Evolutionary conservation across 768 basidiomycete genomes (phyloP).

Genomic region (Hypsizygus marmoreus): DNA sequence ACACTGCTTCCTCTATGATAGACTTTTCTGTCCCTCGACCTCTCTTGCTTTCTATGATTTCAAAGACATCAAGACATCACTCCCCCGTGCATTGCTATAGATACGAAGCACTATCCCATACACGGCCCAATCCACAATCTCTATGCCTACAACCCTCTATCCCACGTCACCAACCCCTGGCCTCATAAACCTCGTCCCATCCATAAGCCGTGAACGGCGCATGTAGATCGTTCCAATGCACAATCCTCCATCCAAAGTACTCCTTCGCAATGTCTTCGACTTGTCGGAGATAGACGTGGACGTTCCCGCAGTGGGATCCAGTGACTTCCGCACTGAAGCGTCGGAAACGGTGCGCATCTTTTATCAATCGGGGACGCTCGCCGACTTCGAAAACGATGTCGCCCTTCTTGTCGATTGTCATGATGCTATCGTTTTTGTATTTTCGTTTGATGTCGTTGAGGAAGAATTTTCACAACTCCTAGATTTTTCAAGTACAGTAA

Average conservation of each 20-base stretch:
- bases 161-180: no score
- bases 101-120: no score
- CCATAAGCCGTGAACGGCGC: neutral
- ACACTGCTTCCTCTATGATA: no score
- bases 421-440: neutral
- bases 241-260: neutral
- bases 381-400: neutral
- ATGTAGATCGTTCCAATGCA: neutral
- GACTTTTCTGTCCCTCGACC: no score
- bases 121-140: no score
- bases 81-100: no score
- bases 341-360: neutral
- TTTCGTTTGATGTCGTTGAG: neutral
- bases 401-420: neutral
- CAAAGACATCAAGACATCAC: no score
- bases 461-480: neutral
- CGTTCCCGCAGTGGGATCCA: neutral
- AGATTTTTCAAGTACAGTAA: neutral
- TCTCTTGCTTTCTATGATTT: no score
- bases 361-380: neutral
- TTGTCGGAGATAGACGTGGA: neutral
- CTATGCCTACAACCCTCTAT: no score
- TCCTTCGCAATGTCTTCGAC: neutral
- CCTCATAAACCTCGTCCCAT: neutral
- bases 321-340: neutral